phyloP scores from a whole-genome alignment of 352 stramenopile species.

The Phytopythium cucurbitacearum region DNA sequence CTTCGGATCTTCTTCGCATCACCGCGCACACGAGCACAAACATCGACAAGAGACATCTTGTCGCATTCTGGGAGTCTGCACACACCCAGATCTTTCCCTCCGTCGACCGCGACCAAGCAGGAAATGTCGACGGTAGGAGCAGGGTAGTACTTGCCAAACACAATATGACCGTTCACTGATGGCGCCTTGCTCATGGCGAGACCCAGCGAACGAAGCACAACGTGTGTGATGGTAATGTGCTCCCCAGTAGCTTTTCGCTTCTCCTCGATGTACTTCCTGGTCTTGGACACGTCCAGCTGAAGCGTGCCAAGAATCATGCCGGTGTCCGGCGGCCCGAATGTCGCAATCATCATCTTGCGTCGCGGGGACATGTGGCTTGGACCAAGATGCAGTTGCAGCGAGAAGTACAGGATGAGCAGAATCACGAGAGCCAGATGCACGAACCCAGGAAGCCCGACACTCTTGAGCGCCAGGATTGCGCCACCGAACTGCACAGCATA shows the following conservation, averaged over 20 bases:
- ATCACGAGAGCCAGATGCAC: conserved; percentile 41
- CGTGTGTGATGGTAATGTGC: conserved; percentile 66
- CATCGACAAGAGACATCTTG: conserved; percentile 53
- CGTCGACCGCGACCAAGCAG: conserved; percentile 51
- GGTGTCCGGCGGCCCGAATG: conserved; percentile 45
- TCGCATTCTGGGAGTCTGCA: conserved; percentile 40
- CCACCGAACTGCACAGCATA: conserved; percentile 52
- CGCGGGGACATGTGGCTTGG: conserved; percentile 50
- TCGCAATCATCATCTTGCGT: conserved; percentile 70
- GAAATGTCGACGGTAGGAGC: conserved; percentile 62
- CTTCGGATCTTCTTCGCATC: conserved; percentile 48
- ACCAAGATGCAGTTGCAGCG: conserved; percentile 50
- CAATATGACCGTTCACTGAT: conserved; percentile 66
- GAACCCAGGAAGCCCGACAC: conserved; percentile 30
- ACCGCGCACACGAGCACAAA: conserved; percentile 36
- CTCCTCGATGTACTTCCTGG: conserved; percentile 51
- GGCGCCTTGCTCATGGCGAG: conserved; percentile 41
- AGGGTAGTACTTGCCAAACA: conserved; percentile 67
- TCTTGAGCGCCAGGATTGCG: conserved; percentile 42
- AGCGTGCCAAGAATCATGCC: conserved; percentile 70
- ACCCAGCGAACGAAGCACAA: conserved; percentile 59
- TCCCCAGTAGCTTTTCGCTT: conserved; percentile 38
- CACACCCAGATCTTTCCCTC: conserved; percentile 58
- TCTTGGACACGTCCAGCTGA: conserved; percentile 63
- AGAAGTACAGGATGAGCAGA: conserved; percentile 47